phyloP scores from a whole-genome alignment of 768 basidiomycete species.

The Tremella fuciformis region DNA sequence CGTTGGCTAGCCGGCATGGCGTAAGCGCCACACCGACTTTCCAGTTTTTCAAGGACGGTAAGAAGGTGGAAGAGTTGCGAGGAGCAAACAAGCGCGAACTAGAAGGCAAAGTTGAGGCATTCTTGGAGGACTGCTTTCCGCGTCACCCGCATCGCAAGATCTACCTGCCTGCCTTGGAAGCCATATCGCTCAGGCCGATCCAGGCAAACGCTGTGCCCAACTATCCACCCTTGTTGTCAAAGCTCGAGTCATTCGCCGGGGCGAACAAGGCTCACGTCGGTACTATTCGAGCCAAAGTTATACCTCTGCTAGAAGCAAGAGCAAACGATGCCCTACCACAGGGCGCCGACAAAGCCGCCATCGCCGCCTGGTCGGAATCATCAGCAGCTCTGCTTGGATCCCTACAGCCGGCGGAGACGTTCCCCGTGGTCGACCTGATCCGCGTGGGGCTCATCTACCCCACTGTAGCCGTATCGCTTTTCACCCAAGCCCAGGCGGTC shows the following conservation, averaged over 20 bases:
- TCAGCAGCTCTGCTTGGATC: slow-evolving; percentile 15
- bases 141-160: slow-evolving; percentile 38
- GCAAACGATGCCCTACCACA: neutral
- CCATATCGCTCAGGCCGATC: slow-evolving; percentile 28
- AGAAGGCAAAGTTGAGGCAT: slow-evolving; percentile 30
- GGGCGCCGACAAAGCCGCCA: slow-evolving; percentile 7
- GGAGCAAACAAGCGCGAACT: slow-evolving; percentile 36
- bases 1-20: slow-evolving; percentile 63
- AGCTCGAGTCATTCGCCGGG: slow-evolving; percentile 33
- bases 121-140: slow-evolving; percentile 36
- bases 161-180: slow-evolving; percentile 33
- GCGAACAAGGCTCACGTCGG: slow-evolving; percentile 11
- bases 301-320: slow-evolving; percentile 34
- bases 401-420: slow-evolving; percentile 37
- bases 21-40: slow-evolving; percentile 84
- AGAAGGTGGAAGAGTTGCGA: slow-evolving; percentile 42
- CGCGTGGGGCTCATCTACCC: slow-evolving; percentile 33
- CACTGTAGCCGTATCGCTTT: slow-evolving; percentile 17
- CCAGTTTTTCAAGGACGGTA: slow-evolving; percentile 72
- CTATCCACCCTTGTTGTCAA: slow-evolving; percentile 31
- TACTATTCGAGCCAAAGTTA: slow-evolving; percentile 17
- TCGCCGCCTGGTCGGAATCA: slow-evolving; percentile 18
- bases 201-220: slow-evolving; percentile 23
- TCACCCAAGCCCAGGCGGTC: slow-evolving; percentile 19
- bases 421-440: slow-evolving; percentile 44